Conservation (phyloP, 2,329 filamentous ascomycete species). For the Orbilia brochopaga region DNA sequence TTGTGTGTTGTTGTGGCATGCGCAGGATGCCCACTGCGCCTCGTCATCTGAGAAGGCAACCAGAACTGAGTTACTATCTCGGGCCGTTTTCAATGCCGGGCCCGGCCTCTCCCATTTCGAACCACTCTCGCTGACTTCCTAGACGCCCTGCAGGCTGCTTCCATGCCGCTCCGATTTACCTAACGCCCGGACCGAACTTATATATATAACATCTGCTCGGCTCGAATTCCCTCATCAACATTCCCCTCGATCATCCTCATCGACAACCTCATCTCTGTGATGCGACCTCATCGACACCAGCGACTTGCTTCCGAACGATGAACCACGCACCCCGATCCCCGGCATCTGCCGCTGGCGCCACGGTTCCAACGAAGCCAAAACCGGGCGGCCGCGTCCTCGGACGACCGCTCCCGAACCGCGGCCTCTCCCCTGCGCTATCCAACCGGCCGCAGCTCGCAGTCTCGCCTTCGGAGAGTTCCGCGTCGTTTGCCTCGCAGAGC, state of each 20-base stretch:
- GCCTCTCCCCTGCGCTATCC: constrained; percentile 35
- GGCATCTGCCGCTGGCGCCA: constrained; percentile 23
- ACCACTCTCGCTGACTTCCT: not conserved
- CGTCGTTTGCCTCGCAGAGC: constrained; percentile 43
- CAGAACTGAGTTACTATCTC: constrained; percentile 8
- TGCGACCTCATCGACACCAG: constrained; percentile 16
- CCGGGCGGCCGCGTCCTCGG: constrained; percentile 45
- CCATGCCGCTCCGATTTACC: not conserved
- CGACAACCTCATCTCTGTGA: constrained; percentile 8
- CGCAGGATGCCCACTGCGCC: constrained; percentile 19
- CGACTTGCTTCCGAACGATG: constrained; percentile 27
- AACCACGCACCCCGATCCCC: constrained; percentile 36
- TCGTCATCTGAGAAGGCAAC: constrained; percentile 5
- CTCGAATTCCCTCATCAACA: constrained; percentile 9
- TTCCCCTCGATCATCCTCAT: constrained; percentile 6
- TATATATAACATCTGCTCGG: constrained; percentile 9
- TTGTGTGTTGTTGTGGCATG: constrained; percentile 22
- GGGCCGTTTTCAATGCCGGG: not conserved
- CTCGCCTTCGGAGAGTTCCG: constrained; percentile 45
- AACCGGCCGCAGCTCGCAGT: constrained; percentile 40
- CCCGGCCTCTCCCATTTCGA: not conserved
- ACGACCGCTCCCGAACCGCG: constrained; percentile 28
- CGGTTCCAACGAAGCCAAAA: constrained; percentile 30
- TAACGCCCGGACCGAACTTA: not conserved
- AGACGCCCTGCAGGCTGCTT: not conserved